Evolutionary conservation across 2,329 filamentous ascomycete species (phyloP).

Genomic region (Neospermospora avenae): DNA sequence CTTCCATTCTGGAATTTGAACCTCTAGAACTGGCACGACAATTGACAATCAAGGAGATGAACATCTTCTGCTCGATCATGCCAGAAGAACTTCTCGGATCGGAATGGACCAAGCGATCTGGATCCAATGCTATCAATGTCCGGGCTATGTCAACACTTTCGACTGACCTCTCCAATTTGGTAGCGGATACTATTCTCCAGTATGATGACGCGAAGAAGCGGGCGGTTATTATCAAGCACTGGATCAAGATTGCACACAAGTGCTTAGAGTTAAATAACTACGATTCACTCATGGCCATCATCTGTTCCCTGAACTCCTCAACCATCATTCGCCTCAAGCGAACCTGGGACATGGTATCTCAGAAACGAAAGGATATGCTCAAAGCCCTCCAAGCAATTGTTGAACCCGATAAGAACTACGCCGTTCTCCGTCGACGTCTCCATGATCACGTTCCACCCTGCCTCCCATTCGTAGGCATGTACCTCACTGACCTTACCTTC

Average conservation of each 20-base stretch:
- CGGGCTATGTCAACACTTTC: slow-evolving; percentile 91
- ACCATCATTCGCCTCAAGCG: slow-evolving; percentile 83
- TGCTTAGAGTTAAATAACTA: slow-evolving; percentile 93
- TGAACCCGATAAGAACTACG: slow-evolving; percentile 88
- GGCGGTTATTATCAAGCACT: slow-evolving; percentile 88
- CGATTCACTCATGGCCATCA: slow-evolving; percentile 93
- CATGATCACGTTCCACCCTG: slow-evolving; percentile 87
- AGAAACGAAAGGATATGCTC: slow-evolving; percentile 77
- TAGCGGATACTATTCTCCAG: slow-evolving; percentile 87
- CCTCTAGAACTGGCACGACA: slow-evolving; percentile 88
- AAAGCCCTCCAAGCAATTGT: slow-evolving; percentile 80
- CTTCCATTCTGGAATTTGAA: slow-evolving; percentile 86
- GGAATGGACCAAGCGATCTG: slow-evolving; percentile 89
- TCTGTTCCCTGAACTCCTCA: slow-evolving; percentile 88
- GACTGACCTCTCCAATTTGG: slow-evolving; percentile 87
- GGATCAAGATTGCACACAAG: slow-evolving; percentile 90
- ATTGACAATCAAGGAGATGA: slow-evolving; percentile 87
- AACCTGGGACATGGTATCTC: slow-evolving; percentile 87
- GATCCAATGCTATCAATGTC: slow-evolving; percentile 79
- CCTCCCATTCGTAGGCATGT: slow-evolving; percentile 92
- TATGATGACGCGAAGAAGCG: slow-evolving; percentile 91
- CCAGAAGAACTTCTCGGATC: slow-evolving; percentile 88
- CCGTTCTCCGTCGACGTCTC: slow-evolving; percentile 76
- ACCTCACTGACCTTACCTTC: slow-evolving; percentile 93
- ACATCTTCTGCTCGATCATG: slow-evolving; percentile 85